Conservation (phyloP, 2,329 filamentous ascomycete species). For the Penicillium brevicompactum region DNA sequence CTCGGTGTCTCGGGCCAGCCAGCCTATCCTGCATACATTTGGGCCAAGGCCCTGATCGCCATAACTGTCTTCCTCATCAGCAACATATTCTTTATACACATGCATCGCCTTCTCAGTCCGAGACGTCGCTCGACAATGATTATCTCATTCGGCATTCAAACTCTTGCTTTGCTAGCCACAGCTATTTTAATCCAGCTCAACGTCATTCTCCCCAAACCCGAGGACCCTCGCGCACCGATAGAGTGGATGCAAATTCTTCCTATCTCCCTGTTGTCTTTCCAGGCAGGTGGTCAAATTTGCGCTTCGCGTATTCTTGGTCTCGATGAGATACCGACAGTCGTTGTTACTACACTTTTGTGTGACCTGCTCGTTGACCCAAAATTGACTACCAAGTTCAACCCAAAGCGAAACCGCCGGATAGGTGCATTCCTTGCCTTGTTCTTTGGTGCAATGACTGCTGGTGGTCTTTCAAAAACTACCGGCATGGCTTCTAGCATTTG, state of each 20-base stretch:
- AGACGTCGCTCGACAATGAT: slow-evolving; percentile 43
- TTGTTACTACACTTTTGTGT: slow-evolving; percentile 44
- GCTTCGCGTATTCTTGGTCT: slow-evolving; percentile 39
- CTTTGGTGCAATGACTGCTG: slow-evolving; percentile 44
- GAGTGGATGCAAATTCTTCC: slow-evolving; percentile 42
- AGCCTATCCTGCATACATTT: slow-evolving; percentile 41
- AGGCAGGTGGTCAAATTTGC: slow-evolving; percentile 44
- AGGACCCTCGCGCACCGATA: slow-evolving; percentile 33
- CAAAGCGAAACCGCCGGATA: slow-evolving; percentile 38
- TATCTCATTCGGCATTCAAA: slow-evolving; percentile 43
- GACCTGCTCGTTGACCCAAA: slow-evolving; percentile 42
- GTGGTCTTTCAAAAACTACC: slow-evolving; percentile 39
- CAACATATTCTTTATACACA: slow-evolving; percentile 43
- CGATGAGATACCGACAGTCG: slow-evolving; percentile 46
- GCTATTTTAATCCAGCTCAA: slow-evolving; percentile 38
- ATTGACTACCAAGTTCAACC: slow-evolving; percentile 27
- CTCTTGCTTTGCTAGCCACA: slow-evolving; percentile 35
- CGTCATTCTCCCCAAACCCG: slow-evolving; percentile 33
- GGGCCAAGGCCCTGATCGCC: slow-evolving; percentile 47
- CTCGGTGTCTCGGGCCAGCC: slow-evolving; percentile 46
- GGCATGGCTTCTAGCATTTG: slow-evolving; percentile 43
- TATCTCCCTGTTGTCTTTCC: slow-evolving; percentile 43
- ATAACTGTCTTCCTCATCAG: slow-evolving; percentile 41
- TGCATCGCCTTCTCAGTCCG: slow-evolving; percentile 33
- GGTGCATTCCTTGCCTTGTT: slow-evolving; percentile 42